phyloP scores from a whole-genome alignment of 805 yeast genomes.

The Pichia manshurica region DNA sequence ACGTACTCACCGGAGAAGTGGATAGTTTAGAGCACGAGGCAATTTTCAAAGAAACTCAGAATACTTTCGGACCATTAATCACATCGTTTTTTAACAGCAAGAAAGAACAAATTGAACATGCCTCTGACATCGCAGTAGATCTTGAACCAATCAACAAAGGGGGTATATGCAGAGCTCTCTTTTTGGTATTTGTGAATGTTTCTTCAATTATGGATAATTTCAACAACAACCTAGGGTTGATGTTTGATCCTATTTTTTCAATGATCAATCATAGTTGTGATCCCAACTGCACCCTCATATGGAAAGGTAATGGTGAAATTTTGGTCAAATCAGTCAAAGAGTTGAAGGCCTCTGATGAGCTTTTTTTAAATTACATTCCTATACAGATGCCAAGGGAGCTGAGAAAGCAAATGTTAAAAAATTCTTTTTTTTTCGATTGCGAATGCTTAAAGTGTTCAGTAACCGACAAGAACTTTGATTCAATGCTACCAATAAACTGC shows the following conservation, averaged over 20 bases:
- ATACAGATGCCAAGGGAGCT: slow-evolving; percentile 26
- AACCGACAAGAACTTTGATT: slow-evolving; percentile 19
- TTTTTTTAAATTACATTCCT: slow-evolving; percentile 30
- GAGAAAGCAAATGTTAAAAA: slow-evolving; percentile 25
- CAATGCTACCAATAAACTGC: slow-evolving; percentile 27
- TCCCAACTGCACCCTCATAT: slow-evolving; percentile 30
- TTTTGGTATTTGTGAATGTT: slow-evolving; percentile 28
- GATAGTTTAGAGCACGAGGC: slow-evolving; percentile 10
- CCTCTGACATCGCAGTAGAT: neutral
- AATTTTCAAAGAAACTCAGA: slow-evolving; percentile 16
- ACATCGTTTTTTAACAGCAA: slow-evolving; percentile 1
- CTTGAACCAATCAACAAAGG: slow-evolving; percentile 6
- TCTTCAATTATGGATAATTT: slow-evolving; percentile 25
- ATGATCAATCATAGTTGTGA: slow-evolving; percentile 38
- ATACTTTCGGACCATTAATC: slow-evolving; percentile 14
- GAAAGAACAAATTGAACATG: neutral
- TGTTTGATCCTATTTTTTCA: slow-evolving; percentile 34
- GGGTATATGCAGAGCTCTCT: slow-evolving; percentile 18
- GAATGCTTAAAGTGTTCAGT: slow-evolving; percentile 27
- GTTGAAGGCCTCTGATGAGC: slow-evolving; percentile 24
- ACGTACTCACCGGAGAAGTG: neutral
- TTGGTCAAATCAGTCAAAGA: slow-evolving; percentile 19
- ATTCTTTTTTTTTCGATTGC: slow-evolving; percentile 32
- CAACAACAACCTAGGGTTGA: slow-evolving; percentile 29
- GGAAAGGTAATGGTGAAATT: slow-evolving; percentile 17